Evolutionary conservation across 2,329 filamentous ascomycete species (phyloP).

Genomic region (Arthrobotrys entomopaga): DNA sequence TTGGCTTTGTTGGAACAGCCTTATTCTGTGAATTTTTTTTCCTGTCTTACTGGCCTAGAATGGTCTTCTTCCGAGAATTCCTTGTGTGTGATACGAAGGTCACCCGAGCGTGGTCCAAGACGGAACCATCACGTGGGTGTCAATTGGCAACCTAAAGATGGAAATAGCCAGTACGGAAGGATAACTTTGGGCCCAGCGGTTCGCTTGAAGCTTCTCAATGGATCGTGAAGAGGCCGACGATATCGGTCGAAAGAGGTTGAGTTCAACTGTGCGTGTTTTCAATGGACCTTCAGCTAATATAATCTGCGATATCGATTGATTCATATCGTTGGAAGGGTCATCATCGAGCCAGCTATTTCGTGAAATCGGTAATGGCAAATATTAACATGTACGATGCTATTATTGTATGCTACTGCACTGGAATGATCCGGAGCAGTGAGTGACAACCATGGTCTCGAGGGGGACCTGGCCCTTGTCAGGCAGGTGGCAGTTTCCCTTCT

Average conservation of each 20-base stretch:
- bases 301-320: not conserved
- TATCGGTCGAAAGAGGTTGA: conserved; percentile 2
- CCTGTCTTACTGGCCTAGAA: conserved; percentile 19
- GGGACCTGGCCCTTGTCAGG: conserved; percentile 44
- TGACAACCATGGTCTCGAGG: conserved; percentile 37
- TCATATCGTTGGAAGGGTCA: not conserved
- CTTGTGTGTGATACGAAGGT: conserved; percentile 50
- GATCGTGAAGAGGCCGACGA: conserved; percentile 15
- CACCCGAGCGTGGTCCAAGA: conserved; percentile 55
- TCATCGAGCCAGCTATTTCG: not conserved
- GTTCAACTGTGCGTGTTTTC: conserved; percentile 13
- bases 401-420: conserved; percentile 4
- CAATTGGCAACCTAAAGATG: conserved; percentile 52
- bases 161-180: conserved; percentile 27
- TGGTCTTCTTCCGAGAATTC: conserved; percentile 25
- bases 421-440: conserved; percentile 35
- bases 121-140: conserved; percentile 53
- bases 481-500: conserved; percentile 47
- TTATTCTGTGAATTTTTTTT: not conserved
- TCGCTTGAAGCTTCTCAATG: conserved; percentile 49
- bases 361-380: not conserved
- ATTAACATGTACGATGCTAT: not conserved
- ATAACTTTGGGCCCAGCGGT: conserved; percentile 41
- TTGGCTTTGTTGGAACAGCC: conserved; percentile 34
- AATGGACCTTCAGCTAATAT: not conserved